Conservation (phyloP, 73 alveolate species). For the Paramecium tetraurelia region DNA sequence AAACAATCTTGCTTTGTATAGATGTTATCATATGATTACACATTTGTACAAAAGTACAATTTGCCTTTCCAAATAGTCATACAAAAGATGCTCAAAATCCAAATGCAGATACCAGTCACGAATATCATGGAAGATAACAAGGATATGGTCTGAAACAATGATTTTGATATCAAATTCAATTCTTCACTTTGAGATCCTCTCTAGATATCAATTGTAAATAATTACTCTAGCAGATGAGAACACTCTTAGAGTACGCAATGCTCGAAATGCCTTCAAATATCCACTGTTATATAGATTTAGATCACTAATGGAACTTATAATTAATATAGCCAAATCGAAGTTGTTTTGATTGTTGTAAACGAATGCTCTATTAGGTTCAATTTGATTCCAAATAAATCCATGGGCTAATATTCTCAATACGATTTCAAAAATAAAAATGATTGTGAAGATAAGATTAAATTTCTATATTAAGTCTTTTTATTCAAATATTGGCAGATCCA, state of each 20-base stretch:
- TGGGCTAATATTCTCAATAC: background rate
- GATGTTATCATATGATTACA: background rate
- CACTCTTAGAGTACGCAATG: background rate
- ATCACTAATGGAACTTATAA: background rate
- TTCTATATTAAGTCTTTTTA: background rate
- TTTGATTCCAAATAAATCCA: background rate
- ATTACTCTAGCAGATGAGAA: background rate
- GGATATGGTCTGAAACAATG: slow-evolving; percentile 8
- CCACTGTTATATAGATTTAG: background rate
- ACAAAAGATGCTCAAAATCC: slow-evolving; percentile 28
- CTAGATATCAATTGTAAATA: background rate
- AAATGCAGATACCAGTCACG: slow-evolving; percentile 32
- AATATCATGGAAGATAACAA: background rate
- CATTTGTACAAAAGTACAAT: background rate
- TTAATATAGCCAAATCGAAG: background rate
- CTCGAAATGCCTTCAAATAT: background rate
- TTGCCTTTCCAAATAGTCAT: slow-evolving; percentile 28
- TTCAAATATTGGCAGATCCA: background rate
- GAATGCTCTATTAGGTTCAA: background rate
- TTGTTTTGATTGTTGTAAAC: background rate
- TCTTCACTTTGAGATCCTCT: slow-evolving; percentile 33
- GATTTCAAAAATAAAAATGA: background rate
- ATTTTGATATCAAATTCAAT: background rate
- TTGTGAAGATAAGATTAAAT: background rate
- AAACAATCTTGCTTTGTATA: background rate